Evolutionary conservation across 2,329 filamentous ascomycete species (phyloP), one percentile per base, ranked within the genome.

Genomic region (Torrubiellomyces zombiae): DNA sequence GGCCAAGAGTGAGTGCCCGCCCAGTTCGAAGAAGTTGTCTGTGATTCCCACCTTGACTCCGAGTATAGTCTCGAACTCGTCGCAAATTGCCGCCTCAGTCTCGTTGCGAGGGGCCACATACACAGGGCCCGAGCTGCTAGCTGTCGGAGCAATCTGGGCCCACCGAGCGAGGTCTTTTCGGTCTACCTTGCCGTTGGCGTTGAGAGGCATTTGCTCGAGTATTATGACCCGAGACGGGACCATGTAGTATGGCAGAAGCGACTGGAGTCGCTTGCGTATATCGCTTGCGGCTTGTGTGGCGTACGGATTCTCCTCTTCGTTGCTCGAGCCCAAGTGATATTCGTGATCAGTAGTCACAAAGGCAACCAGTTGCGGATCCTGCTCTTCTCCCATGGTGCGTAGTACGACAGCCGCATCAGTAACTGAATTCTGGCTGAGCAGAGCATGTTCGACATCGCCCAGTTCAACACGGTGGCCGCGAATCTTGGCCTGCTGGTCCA

Each of bases 401-500:
- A n/a, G n/a, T n/a, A n/a, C n/a, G n/a, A n/a, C n/a, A n/a, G n/a
- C n/a, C n/a, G n/a, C n/a, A n/a, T n/a, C n/a, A n/a, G n/a, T n/a
- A n/a, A n/a, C n/a, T n/a, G n/a, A n/a, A n/a, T n/a, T n/a, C n/a
- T n/a, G n/a, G n/a, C n/a, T n/a, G n/a, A n/a, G n/a, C n/a, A n/a
- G n/a, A n/a, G n/a, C n/a, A n/a, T n/a, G n/a, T 26, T 40, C 38
- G 12, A 40, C 29, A 4, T 40, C 38, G 3, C 28, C 35, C 1
- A 61, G 47, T 39, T 60, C 68, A 28, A 64, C 45, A 24, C 63
- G 42, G 28, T 56, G 67, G 18, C 69, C 69, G 14, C 56, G 51
- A 9, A 70, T 42, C 38, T 69, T 69, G 25, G 68, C 53, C 38
- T 68, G 63, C 1, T 50, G 50, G 34, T 69, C 63, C n/a, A n/a